These are phyloP conservation scores for Lepidium didymum DNA, from an alignment of 345 rosid species.

Conservation along the genomic window DNA sequence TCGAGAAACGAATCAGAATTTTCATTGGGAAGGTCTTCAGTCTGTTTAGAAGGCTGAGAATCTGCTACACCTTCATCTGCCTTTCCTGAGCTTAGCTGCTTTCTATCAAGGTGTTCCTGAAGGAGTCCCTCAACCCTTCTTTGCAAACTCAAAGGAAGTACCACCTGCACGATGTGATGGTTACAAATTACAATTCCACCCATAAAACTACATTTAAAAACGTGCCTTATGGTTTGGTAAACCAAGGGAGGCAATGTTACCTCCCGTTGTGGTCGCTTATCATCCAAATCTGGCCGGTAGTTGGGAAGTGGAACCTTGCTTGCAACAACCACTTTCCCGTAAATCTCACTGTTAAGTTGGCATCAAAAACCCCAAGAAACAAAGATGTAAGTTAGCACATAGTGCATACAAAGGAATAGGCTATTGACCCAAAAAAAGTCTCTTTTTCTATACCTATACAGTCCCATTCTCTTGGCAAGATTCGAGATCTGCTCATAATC, in stretches of 20 bases:
- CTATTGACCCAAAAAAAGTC: not conserved
- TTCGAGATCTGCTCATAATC: slow-evolving; percentile 88
- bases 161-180: slow-evolving; percentile 46
- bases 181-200: slow-evolving; percentile 4
- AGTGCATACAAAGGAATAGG: not conserved
- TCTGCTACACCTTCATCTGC: slow-evolving; percentile 26
- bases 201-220: not conserved
- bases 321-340: slow-evolving; percentile 92
- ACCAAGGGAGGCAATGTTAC: slow-evolving; percentile 33
- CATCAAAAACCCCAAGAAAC: not conserved
- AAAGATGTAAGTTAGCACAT: not conserved
- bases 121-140: slow-evolving; percentile 92
- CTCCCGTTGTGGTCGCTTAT: slow-evolving; percentile 98
- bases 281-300: slow-evolving; percentile 96
- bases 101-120: slow-evolving; percentile 89
- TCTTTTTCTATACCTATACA: slow-evolving; percentile 45
- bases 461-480: slow-evolving; percentile 90
- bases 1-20: slow-evolving; percentile 54
- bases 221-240: not conserved
- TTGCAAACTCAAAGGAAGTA: slow-evolving; percentile 77
- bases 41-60: slow-evolving; percentile 31
- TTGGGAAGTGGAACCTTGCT: slow-evolving; percentile 97
- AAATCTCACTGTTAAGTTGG: slow-evolving; percentile 51
- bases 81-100: slow-evolving; percentile 47
- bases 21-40: slow-evolving; percentile 46